Conservation (phyloP, 768 basidiomycete genomes). For the Leccinum olivaceopallidum region DNA sequence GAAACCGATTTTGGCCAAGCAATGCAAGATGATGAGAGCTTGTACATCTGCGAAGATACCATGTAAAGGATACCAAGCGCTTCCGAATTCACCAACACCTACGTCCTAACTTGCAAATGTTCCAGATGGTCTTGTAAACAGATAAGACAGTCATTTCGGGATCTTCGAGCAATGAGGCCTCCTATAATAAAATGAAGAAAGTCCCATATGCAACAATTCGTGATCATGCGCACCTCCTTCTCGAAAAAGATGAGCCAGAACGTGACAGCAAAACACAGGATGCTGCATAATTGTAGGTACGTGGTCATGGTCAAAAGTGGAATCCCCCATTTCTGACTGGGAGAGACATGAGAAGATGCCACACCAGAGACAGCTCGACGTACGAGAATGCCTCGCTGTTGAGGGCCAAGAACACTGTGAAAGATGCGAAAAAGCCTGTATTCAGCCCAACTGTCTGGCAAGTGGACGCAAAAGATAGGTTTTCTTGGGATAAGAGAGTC, state of each 20-base stretch:
- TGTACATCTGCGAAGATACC: slow-evolving; percentile 70
- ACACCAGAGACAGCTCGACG: slow-evolving; percentile 23
- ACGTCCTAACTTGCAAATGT: slow-evolving; percentile 91
- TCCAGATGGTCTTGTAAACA: slow-evolving; percentile 95
- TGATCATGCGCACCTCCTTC: slow-evolving; percentile 66
- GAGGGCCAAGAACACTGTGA: slow-evolving; percentile 96
- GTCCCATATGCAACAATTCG: not conserved
- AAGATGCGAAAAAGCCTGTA: slow-evolving; percentile 92
- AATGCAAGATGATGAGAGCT: slow-evolving; percentile 79
- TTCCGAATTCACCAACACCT: slow-evolving; percentile 23
- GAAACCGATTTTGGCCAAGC: slow-evolving; percentile 93
- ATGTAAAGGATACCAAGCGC: not conserved
- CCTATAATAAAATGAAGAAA: slow-evolving; percentile 42
- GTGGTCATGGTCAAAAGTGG: slow-evolving; percentile 69
- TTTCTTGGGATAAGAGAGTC: slow-evolving; percentile 87
- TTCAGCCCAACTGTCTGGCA: slow-evolving; percentile 98
- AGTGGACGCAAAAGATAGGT: slow-evolving; percentile 94
- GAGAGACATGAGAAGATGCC: slow-evolving; percentile 9
- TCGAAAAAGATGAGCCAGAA: slow-evolving; percentile 86
- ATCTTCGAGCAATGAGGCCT: slow-evolving; percentile 68
- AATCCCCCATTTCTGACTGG: slow-evolving; percentile 73
- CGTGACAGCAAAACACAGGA: slow-evolving; percentile 82
- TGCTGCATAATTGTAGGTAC: slow-evolving; percentile 86
- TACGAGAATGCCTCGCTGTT: slow-evolving; percentile 93
- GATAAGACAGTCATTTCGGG: slow-evolving; percentile 87